Percentiles rank a stretch among this genome's conserved stretches.
These are phyloP conservation scores for Cystobasidium pallidum DNA, from an alignment of 1,284 basidiomycete genomes.

Conservation along the genomic window DNA sequence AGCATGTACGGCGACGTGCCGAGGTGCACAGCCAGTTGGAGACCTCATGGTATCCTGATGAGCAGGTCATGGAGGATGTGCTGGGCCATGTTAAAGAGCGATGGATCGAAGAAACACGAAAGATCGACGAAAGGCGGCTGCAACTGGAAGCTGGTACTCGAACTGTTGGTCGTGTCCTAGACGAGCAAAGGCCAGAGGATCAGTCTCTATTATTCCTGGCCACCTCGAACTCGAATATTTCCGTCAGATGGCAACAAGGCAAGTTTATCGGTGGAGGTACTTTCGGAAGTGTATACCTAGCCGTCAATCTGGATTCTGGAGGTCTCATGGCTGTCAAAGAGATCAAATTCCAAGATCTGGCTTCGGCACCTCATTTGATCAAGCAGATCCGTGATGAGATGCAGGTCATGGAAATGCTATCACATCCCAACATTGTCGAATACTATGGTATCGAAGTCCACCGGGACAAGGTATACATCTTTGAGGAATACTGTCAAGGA, in stretches of 20 bases:
- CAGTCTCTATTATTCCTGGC: slow-evolving; percentile 88
- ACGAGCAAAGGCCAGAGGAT: slow-evolving; percentile 88
- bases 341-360: slow-evolving; percentile 91
- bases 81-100: slow-evolving; percentile 44
- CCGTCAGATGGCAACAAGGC: slow-evolving; percentile 98
- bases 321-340: slow-evolving; percentile 99
- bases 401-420: slow-evolving; percentile 97
- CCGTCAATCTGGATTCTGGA: slow-evolving; percentile 94
- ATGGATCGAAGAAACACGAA: slow-evolving; percentile 60
- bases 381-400: slow-evolving; percentile 96
- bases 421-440: slow-evolving; percentile 97
- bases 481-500: slow-evolving; percentile 97
- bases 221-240: slow-evolving; percentile 84
- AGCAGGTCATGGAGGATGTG: slow-evolving; percentile 46
- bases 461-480: slow-evolving; percentile 98
- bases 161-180: slow-evolving; percentile 82
- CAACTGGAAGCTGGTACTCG: slow-evolving; percentile 70
- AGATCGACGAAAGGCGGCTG: slow-evolving; percentile 68
- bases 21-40: slow-evolving; percentile 59
- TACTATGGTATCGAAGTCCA: slow-evolving; percentile 99
- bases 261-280: slow-evolving; percentile 97
- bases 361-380: slow-evolving; percentile 66
- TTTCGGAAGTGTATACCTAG: slow-evolving; percentile 96
- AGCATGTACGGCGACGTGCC: slow-evolving; percentile 54
- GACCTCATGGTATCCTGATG: slow-evolving; percentile 36